A percentile compares a stretch with the other conserved stretches of the same genome.
Conservation (phyloP, 2,329 filamentous ascomycete species). For the Coniochaeta pulveracea region DNA sequence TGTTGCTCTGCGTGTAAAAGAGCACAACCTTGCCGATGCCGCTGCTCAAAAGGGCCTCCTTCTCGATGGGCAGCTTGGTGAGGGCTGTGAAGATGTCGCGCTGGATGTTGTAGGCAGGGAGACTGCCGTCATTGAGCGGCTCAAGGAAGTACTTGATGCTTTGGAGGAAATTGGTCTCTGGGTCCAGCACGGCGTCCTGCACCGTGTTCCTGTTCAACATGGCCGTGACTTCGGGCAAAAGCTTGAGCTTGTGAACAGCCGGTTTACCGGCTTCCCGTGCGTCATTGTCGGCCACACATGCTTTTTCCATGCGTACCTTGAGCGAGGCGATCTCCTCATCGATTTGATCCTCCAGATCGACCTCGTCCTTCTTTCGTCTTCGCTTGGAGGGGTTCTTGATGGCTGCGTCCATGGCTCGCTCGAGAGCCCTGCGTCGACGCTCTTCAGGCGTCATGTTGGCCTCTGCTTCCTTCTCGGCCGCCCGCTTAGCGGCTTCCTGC, state of each 20-base stretch:
- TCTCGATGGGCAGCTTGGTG: slow-evolving; percentile 72
- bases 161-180: slow-evolving; percentile 89
- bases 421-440: slow-evolving; percentile 70
- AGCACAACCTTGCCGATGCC: slow-evolving; percentile 93
- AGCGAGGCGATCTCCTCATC: slow-evolving; percentile 84
- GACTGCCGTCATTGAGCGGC: slow-evolving; percentile 82
- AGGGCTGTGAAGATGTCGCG: slow-evolving; percentile 82
- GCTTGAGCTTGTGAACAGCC: slow-evolving; percentile 84
- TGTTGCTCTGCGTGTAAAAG: slow-evolving; percentile 94
- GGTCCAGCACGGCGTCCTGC: slow-evolving; percentile 76
- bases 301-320: slow-evolving; percentile 80
- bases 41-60: slow-evolving; percentile 79
- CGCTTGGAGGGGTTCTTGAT: slow-evolving; percentile 70
- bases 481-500: too few relatives aligned
- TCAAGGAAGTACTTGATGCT: slow-evolving; percentile 96
- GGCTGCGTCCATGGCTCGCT: slow-evolving; percentile 78
- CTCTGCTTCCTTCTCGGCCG: slow-evolving; percentile 63
- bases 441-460: slow-evolving; percentile 76
- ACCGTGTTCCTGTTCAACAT: slow-evolving; percentile 84
- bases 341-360: slow-evolving; percentile 82
- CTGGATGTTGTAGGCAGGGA: slow-evolving; percentile 96
- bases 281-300: slow-evolving; percentile 75
- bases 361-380: slow-evolving; percentile 74
- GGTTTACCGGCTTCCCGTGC: slow-evolving; percentile 71
- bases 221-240: slow-evolving; percentile 80